Base-by-base conservation (phyloP, 2,329 filamentous ascomycete genomes). In the Fusarium chuoi region DNA sequence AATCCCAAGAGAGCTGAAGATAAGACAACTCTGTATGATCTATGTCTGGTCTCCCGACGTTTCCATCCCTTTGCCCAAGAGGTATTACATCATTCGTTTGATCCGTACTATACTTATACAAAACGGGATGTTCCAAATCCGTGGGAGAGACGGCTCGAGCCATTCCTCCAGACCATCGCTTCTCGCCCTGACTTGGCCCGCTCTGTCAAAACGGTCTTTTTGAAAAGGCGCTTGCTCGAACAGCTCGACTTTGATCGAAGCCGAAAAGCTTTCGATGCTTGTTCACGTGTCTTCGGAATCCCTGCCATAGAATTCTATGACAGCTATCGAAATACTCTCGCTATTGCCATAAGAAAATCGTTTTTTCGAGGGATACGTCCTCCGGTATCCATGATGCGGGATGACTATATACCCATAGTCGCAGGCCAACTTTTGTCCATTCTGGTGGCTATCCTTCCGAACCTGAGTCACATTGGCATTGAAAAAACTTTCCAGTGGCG, bases 151-250 rank as follows among this genome's bases (percentile, higher is more conserved):
- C 42, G 68, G 4, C 33, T 70, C 1, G 64, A 60, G 18, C 64
- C 68, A 15, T 70, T 70, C 22, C 54, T 70, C 2, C 15, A 13
- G 13, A 64, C 64, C 13, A 11, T 70, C 13, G 48, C 68, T 4
- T 48, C 56, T 6, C 68, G 65, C 4, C 60, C 55, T 3, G 60
- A 65, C 22, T 24, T 71, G 9, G 68, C 49, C 6, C 60, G 44
- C 14, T 24, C 39, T 8, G 65, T 69, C n/a, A 65, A 45, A 11
- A n/a, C 39, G 5, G 35, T 33, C 20, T 44, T 60, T 49, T 11
- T 71, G 0, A 18, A 26, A 38, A 20, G 0, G 1, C 26, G 30
- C 17, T 35, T 62, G 35, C 1, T 30, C 5, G 7, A 48, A 18
- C 14, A 12, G 1, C 41, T 68, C 7, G 26, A 54, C 24, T 71